phyloP scores from a whole-genome alignment of 176 grass and related monocot genomes.

The Rhynchospora breviuscula region DNA sequence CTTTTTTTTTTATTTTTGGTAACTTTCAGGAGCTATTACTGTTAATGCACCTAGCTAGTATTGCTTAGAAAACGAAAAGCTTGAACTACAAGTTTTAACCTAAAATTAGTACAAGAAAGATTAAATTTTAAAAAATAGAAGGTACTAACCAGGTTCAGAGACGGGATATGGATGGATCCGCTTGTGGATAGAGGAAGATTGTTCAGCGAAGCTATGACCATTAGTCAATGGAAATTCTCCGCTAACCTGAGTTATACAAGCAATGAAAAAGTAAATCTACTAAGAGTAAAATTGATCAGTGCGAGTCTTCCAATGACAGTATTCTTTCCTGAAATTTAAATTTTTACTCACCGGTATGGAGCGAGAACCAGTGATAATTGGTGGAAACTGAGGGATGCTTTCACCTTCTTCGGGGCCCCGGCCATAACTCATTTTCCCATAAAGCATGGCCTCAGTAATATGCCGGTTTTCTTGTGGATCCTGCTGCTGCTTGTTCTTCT shows the following conservation, averaged over 20 bases:
- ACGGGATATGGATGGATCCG: slow-evolving; percentile 87
- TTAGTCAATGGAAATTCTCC: slow-evolving; percentile 58
- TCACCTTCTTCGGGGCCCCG: slow-evolving; percentile 55
- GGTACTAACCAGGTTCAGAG: slow-evolving; percentile 68
- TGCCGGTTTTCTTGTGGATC: slow-evolving; percentile 41
- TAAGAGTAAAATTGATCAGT: not conserved
- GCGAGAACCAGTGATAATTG: slow-evolving; percentile 74
- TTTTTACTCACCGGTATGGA: slow-evolving; percentile 60
- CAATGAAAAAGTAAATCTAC: not conserved
- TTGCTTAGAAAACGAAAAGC: not conserved
- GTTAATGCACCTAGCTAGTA: not conserved
- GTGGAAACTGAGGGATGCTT: slow-evolving; percentile 57
- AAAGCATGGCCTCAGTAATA: slow-evolving; percentile 91
- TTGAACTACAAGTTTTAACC: not conserved
- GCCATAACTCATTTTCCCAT: slow-evolving; percentile 88
- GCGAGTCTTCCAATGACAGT: not conserved
- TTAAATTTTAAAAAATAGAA: not conserved
- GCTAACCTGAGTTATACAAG: slow-evolving; percentile 55
- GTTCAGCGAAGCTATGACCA: slow-evolving; percentile 47
- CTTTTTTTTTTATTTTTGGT: too few species aligned
- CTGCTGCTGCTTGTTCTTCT: slow-evolving; percentile 37
- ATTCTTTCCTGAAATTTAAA: not conserved
- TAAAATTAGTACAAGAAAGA: not conserved
- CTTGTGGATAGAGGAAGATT: slow-evolving; percentile 79
- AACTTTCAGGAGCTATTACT: not conserved